Conservation (phyloP, 805 yeast genomes). For the Saccharomyces kudriavzevii region DNA sequence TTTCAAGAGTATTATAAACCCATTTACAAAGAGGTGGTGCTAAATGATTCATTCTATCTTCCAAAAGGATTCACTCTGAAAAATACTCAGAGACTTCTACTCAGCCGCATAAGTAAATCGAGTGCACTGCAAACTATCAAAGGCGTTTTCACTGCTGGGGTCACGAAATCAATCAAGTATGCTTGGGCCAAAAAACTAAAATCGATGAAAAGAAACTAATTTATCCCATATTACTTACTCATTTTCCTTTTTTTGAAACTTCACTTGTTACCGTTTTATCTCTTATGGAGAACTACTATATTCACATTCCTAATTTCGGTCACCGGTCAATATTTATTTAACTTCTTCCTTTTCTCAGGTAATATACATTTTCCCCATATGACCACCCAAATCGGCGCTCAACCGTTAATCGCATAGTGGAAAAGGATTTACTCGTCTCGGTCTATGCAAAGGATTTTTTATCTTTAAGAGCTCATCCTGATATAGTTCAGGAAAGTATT, state of each 20-base stretch:
- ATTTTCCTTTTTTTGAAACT: neutral
- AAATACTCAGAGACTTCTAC: slow-evolving; percentile 33
- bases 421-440: neutral
- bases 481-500: neutral
- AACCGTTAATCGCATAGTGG: neutral
- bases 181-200: slow-evolving; percentile 61
- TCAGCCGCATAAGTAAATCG: slow-evolving; percentile 55
- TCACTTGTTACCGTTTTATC: neutral
- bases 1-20: slow-evolving; percentile 75
- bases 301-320: neutral
- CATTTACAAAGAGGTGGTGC: slow-evolving; percentile 32
- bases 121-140: slow-evolving; percentile 70
- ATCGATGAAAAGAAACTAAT: slow-evolving; percentile 20
- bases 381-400: neutral
- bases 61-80: slow-evolving; percentile 35
- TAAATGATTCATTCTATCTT: slow-evolving; percentile 26
- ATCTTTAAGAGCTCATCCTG: neutral
- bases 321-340: neutral
- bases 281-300: neutral
- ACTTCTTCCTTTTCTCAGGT: neutral
- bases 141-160: slow-evolving; percentile 84
- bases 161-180: slow-evolving; percentile 59
- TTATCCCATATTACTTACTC: neutral
- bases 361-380: neutral
- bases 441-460: neutral